phyloP scores from a whole-genome alignment of 2,329 filamentous ascomycete species.

The Ophiocordyceps camponoti-rufipedis region DNA sequence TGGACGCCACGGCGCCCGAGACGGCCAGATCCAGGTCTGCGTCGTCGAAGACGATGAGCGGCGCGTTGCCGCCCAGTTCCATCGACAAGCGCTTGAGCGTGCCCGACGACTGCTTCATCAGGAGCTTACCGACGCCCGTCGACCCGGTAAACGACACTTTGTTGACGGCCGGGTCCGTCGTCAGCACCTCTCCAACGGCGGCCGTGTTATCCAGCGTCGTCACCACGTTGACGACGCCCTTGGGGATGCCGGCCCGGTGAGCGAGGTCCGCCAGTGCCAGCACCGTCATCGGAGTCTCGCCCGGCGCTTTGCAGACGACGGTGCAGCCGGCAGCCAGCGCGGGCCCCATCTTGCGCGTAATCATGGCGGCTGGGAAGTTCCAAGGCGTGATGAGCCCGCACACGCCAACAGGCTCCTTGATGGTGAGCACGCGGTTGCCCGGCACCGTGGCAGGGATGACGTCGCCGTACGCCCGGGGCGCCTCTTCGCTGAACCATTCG shows the following conservation, averaged over 20 bases:
- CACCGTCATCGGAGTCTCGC: slow-evolving; percentile 82
- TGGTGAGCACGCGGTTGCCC: slow-evolving; percentile 57
- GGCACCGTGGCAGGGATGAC: slow-evolving; percentile 52
- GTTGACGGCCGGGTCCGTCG: slow-evolving; percentile 51
- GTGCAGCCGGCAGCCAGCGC: slow-evolving; percentile 90
- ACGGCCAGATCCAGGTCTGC: slow-evolving; percentile 78
- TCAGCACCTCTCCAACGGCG: slow-evolving; percentile 59
- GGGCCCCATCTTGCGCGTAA: slow-evolving; percentile 51
- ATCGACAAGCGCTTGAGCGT: slow-evolving; percentile 75
- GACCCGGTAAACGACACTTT: slow-evolving; percentile 93
- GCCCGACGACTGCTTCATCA: slow-evolving; percentile 77
- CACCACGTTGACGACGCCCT: slow-evolving; percentile 79
- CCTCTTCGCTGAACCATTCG: slow-evolving; percentile 71
- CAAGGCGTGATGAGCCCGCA: slow-evolving; percentile 72
- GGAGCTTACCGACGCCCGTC: slow-evolving; percentile 46
- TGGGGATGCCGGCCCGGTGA: slow-evolving; percentile 71
- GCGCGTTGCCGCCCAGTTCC: slow-evolving; percentile 87
- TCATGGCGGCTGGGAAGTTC: slow-evolving; percentile 74
- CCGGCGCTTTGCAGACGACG: slow-evolving; percentile 77
- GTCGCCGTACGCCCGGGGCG: slow-evolving; percentile 54
- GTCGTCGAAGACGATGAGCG: slow-evolving; percentile 94
- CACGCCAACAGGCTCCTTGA: slow-evolving; percentile 73
- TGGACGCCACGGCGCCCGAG: slow-evolving; percentile 63
- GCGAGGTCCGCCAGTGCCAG: slow-evolving; percentile 77
- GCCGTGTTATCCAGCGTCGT: slow-evolving; percentile 65